Percentiles rank a stretch among this genome's conserved stretches.
Evolutionary conservation across 305 asterid genomes (phyloP).

Genomic region (Striga hermonthica): DNA sequence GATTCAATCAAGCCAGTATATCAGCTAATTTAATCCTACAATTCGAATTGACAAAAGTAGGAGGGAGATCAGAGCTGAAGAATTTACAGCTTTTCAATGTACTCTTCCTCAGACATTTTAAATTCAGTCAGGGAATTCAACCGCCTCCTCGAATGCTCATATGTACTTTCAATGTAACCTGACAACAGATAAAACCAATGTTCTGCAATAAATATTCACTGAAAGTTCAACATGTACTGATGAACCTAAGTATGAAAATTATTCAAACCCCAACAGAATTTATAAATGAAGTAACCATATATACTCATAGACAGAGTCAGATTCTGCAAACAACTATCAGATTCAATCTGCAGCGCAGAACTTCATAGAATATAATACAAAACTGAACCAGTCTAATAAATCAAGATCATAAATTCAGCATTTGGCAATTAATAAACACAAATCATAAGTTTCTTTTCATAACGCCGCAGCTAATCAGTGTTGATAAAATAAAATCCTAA

Average conservation of each 20-base stretch:
- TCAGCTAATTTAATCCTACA: conserved; percentile 2
- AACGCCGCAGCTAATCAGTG: conserved; percentile 24
- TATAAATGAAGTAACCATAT: neutral
- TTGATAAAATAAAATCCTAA: neutral
- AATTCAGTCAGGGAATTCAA: conserved; percentile 32
- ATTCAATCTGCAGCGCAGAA: neutral
- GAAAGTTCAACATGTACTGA: neutral
- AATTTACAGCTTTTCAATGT: conserved; percentile 64
- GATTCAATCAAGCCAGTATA: neutral
- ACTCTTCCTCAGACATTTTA: conserved; percentile 48
- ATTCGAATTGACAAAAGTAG: conserved; percentile 6
- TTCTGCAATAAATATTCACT: neutral
- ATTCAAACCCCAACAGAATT: neutral
- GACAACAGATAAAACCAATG: conserved; percentile 18
- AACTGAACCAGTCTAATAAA: conserved; percentile 1
- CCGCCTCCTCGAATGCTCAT: conserved; percentile 51
- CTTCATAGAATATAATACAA: neutral
- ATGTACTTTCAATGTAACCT: conserved; percentile 35
- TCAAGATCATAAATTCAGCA: conserved; percentile 13
- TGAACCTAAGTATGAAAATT: neutral
- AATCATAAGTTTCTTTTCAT: neutral
- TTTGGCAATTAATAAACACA: conserved; percentile 10
- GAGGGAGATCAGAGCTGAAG: conserved; percentile 23
- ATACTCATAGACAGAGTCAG: neutral
- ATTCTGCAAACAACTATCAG: conserved; percentile 14